Percentiles rank a stretch among this genome's conserved stretches.
These are phyloP conservation scores for Persicaria tinctoria DNA, from an alignment of 148 eudicot species.

Conservation along the genomic window DNA sequence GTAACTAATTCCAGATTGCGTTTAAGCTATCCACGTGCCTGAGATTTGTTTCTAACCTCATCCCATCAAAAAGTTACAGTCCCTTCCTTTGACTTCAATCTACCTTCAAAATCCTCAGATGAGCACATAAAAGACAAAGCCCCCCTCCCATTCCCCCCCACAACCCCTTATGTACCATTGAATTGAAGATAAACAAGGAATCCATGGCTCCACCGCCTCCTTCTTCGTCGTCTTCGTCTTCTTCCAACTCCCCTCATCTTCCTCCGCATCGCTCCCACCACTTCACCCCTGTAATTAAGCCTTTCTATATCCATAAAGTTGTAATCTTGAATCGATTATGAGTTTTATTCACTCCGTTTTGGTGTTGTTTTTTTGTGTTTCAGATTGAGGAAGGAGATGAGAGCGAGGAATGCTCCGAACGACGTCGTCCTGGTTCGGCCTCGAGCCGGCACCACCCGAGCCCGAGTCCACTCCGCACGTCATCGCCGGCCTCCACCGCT, in stretches of 20 bases:
- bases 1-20: background rate
- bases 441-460: conserved; percentile 18
- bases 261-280: conserved; percentile 46
- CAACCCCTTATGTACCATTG: background rate
- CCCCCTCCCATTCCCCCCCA: background rate
- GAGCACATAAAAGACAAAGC: conserved; percentile 3
- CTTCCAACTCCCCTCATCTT: conserved; percentile 30
- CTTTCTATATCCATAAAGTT: background rate
- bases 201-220: conserved; percentile 27
- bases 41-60: background rate
- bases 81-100: conserved; percentile 10
- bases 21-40: background rate
- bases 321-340: background rate
- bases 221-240: background rate
- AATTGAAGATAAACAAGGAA: background rate
- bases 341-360: background rate
- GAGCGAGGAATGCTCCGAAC: conserved; percentile 48
- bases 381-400: conserved; percentile 93
- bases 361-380: background rate
- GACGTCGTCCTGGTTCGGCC: conserved; percentile 29
- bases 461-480: conserved; percentile 2
- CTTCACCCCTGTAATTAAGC: conserved; percentile 72
- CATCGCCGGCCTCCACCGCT: conserved; percentile 5
- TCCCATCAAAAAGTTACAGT: conserved; percentile 2
- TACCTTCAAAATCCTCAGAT: conserved; percentile 5